Conservation (phyloP, 176 grass and related monocot species). For the Zea luxurians region DNA sequence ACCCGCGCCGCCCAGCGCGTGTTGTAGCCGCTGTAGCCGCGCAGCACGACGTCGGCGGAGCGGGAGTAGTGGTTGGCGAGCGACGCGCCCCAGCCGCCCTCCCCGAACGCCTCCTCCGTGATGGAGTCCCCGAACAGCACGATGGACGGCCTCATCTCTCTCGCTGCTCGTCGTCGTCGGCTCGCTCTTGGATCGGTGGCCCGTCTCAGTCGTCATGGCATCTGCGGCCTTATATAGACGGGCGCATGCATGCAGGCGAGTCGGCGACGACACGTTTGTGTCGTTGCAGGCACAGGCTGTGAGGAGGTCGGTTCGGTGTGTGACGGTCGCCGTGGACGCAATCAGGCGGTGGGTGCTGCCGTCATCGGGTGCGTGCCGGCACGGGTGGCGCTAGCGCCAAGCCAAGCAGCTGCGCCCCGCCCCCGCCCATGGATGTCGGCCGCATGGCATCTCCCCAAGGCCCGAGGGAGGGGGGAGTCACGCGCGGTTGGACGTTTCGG, state of each 20-base stretch:
- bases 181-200: neutral
- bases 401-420: neutral
- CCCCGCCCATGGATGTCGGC: neutral
- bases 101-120: conserved; percentile 67
- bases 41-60: conserved; percentile 63
- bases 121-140: conserved; percentile 75
- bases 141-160: conserved; percentile 51
- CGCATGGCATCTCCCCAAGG: neutral
- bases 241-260: neutral
- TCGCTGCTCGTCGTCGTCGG: too few species aligned
- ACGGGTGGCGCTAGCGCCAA: neutral
- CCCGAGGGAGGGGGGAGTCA: neutral
- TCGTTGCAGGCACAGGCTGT: neutral
- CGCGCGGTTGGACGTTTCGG: neutral
- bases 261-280: neutral
- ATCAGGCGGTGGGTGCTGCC: neutral
- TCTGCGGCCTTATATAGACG: neutral
- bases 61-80: conserved; percentile 70
- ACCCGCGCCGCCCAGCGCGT: conserved; percentile 54
- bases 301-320: neutral
- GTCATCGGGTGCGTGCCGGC: neutral
- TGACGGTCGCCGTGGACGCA: neutral
- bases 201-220: neutral
- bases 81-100: conserved; percentile 62
- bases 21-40: conserved; percentile 81